These are phyloP conservation scores for Pisolithus tinctorius DNA, from an alignment of 768 basidiomycete species.

Conservation along the genomic window DNA sequence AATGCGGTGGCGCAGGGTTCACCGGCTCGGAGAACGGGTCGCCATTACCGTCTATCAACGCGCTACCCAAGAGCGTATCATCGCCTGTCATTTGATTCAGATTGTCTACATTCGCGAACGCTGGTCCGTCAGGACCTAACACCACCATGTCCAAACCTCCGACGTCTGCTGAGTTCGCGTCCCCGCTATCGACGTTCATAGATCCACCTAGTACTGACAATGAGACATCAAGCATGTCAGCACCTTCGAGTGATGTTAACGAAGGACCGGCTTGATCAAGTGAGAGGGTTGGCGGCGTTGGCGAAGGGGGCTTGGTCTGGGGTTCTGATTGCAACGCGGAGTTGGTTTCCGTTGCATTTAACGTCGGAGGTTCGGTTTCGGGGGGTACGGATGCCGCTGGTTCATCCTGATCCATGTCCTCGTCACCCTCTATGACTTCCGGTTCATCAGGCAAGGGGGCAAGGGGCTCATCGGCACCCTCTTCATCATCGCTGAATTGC, in stretches of 20 bases:
- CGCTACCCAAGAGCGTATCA: slow-evolving; percentile 52
- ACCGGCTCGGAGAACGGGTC: slow-evolving; percentile 50
- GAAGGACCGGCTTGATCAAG: slow-evolving; percentile 43
- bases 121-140: slow-evolving; percentile 60
- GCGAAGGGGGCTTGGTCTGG: slow-evolving; percentile 43
- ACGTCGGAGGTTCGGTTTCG: slow-evolving; percentile 27
- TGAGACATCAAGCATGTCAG: neutral
- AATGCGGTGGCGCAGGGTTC: slow-evolving; percentile 13
- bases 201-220: neutral
- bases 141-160: slow-evolving; percentile 57
- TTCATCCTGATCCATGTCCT: slow-evolving; percentile 72
- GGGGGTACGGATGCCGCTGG: slow-evolving; percentile 33
- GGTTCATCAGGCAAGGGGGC: slow-evolving; percentile 75
- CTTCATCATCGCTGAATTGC: slow-evolving; percentile 89
- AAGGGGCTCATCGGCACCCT: slow-evolving; percentile 69
- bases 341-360: slow-evolving; percentile 32
- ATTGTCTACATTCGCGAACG: slow-evolving; percentile 46
- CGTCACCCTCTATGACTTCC: slow-evolving; percentile 68
- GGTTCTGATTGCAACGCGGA: slow-evolving; percentile 38
- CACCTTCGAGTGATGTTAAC: slow-evolving; percentile 40
- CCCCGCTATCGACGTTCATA: slow-evolving; percentile 31
- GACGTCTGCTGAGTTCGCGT: slow-evolving; percentile 24
- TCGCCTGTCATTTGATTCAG: slow-evolving; percentile 49
- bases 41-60: slow-evolving; percentile 49
- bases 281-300: slow-evolving; percentile 42